Conservation (phyloP, 2,329 filamentous ascomycete species). For the Trichoderma sp. region DNA sequence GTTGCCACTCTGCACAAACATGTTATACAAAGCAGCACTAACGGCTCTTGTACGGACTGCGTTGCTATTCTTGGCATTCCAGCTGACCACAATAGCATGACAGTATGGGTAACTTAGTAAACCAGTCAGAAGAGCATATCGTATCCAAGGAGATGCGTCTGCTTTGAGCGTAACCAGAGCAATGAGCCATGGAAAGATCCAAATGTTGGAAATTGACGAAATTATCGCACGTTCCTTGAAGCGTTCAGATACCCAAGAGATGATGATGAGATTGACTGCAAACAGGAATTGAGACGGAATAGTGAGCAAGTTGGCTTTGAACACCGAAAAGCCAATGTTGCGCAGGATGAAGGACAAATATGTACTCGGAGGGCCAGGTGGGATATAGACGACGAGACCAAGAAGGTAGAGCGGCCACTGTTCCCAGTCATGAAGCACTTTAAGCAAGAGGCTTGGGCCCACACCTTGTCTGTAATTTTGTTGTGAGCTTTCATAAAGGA, state of each 20-base stretch:
- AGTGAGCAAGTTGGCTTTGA: constrained; percentile 50
- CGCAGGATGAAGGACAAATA: constrained; percentile 56
- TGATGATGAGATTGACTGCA: constrained; percentile 43
- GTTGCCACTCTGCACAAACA: constrained; percentile 35
- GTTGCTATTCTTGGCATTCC: constrained; percentile 57
- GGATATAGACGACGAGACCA: constrained; percentile 48
- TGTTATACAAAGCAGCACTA: constrained; percentile 57
- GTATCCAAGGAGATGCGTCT: constrained; percentile 41
- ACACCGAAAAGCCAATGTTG: constrained; percentile 50
- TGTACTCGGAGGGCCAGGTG: constrained; percentile 42
- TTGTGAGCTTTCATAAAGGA: no score
- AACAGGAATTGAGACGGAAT: constrained; percentile 47
- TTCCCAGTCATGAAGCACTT: constrained; percentile 54
- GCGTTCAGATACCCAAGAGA: constrained; percentile 46
- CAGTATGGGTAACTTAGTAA: constrained; percentile 36
- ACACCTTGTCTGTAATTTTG: constrained; percentile 38
- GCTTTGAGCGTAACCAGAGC: constrained; percentile 43
- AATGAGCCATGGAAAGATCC: constrained; percentile 53
- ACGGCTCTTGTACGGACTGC: constrained; percentile 58
- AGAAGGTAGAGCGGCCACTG: constrained; percentile 54
- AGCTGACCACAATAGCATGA: constrained; percentile 56
- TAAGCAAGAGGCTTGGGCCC: constrained; percentile 49
- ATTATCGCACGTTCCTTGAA: constrained; percentile 41
- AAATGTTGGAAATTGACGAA: constrained; percentile 48
- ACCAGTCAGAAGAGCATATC: constrained; percentile 38